Evolutionary conservation across 139 green algal genomes (phyloP).

Genomic region (Coelastrella sp.): DNA sequence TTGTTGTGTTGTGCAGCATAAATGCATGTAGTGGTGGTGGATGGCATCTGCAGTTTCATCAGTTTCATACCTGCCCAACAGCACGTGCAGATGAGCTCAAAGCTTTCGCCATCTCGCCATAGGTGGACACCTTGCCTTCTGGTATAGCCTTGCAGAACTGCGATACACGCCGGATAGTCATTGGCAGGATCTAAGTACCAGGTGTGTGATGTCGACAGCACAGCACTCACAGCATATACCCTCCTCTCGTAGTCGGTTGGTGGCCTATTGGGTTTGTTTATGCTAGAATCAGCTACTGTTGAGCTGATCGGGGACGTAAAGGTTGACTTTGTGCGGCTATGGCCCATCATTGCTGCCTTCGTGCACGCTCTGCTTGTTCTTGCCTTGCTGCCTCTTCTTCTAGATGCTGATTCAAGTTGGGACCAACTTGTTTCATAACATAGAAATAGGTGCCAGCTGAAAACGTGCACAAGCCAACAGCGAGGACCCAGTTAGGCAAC

Average conservation of each 20-base stretch:
- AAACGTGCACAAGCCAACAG: conserved; percentile 53
- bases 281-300: neutral
- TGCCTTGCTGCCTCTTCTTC: conserved; percentile 56
- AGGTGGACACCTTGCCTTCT: conserved; percentile 78
- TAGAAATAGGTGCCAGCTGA: conserved; percentile 64
- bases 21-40: neutral
- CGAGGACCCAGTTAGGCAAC: conserved; percentile 62
- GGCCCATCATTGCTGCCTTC: neutral
- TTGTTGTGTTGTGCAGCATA: neutral
- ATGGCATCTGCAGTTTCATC: neutral
- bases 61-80: conserved; percentile 71
- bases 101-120: conserved; percentile 71
- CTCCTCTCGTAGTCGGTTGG: conserved; percentile 70
- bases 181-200: neutral
- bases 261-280: conserved; percentile 40
- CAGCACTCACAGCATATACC: conserved; percentile 60
- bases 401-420: conserved; percentile 66
- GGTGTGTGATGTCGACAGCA: neutral
- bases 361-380: conserved; percentile 6
- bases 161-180: neutral
- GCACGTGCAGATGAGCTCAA: conserved; percentile 70
- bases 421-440: conserved; percentile 50
- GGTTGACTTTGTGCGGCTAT: conserved; percentile 23
- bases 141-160: conserved; percentile 76
- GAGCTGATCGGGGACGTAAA: neutral